Percentiles rank a stretch among this genome's conserved stretches.
Conservation (phyloP, 2,329 filamentous ascomycete genomes). For the Clarireedia paspali region DNA sequence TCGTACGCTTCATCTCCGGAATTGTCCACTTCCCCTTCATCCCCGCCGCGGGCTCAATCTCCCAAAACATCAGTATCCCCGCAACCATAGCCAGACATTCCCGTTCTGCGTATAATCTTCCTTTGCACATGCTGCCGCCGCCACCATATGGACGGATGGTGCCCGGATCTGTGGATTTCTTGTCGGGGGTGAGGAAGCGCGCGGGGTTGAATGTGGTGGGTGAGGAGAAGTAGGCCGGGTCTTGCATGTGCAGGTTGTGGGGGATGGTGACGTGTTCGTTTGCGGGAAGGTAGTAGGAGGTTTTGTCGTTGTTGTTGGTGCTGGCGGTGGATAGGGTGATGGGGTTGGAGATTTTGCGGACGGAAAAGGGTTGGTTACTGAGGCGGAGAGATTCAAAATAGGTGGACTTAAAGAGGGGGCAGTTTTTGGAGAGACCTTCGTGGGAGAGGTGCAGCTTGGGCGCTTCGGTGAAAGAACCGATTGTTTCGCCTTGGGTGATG, state of each 20-base stretch:
- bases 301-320: slow-evolving; percentile 19
- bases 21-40: slow-evolving; percentile 37
- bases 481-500: slow-evolving; percentile 27
- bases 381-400: slow-evolving; percentile 40
- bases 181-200: slow-evolving; percentile 34
- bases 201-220: slow-evolving; percentile 36
- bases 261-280: slow-evolving; percentile 37
- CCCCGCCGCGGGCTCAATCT: slow-evolving; percentile 39
- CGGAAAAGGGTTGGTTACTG: slow-evolving; percentile 34
- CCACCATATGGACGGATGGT: slow-evolving; percentile 42
- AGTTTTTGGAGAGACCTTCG: slow-evolving; percentile 35
- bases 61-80: slow-evolving; percentile 47
- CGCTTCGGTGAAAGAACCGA: slow-evolving; percentile 25
- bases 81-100: slow-evolving; percentile 43
- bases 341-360: slow-evolving; percentile 34
- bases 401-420: slow-evolving; percentile 37
- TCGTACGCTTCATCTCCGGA: slow-evolving; percentile 40
- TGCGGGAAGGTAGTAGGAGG: slow-evolving; percentile 34
- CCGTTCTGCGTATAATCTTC: slow-evolving; percentile 41
- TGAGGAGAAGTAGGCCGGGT: slow-evolving; percentile 32
- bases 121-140: slow-evolving; percentile 41
- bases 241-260: slow-evolving; percentile 36
- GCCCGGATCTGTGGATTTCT: slow-evolving; percentile 15
- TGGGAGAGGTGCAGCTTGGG: slow-evolving; percentile 35
- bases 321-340: slow-evolving; percentile 22